Conservation (phyloP, 192 early-diverging fungal genomes). For the Phycomyces blakesleeanus region DNA sequence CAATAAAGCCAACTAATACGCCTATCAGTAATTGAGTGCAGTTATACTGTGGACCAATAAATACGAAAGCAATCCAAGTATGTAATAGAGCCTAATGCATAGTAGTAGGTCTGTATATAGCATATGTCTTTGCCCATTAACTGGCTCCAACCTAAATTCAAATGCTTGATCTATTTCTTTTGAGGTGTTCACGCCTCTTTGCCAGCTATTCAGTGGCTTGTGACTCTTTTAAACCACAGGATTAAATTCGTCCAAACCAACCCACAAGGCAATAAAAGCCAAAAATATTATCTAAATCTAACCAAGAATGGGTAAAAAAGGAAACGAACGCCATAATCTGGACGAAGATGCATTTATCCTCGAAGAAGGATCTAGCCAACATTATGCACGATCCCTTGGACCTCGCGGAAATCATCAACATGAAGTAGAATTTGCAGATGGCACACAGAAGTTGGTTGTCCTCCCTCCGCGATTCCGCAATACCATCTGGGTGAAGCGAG, state of each 20-base stretch:
- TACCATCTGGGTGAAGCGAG: constrained; percentile 80
- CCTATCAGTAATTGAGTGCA: too few relatives aligned
- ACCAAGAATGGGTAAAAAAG: constrained; percentile 26
- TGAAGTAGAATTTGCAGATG: constrained; percentile 57
- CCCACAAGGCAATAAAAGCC: not conserved
- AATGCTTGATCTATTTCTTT: too few relatives aligned
- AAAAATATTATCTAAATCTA: not conserved
- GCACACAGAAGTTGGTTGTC: constrained; percentile 55
- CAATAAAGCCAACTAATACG: too few relatives aligned
- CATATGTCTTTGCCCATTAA: too few relatives aligned
- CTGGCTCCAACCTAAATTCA: too few relatives aligned
- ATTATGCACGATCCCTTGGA: constrained; percentile 60
- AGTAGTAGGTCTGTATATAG: too few relatives aligned
- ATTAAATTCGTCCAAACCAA: not conserved
- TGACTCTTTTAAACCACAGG: too few relatives aligned
- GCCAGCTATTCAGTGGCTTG: too few relatives aligned
- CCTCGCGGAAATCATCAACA: constrained; percentile 71
- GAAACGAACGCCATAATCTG: not conserved
- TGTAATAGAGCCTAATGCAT: too few relatives aligned
- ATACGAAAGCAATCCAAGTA: too few relatives aligned
- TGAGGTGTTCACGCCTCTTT: too few relatives aligned
- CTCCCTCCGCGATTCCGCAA: constrained; percentile 77
- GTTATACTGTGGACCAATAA: too few relatives aligned
- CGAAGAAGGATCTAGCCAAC: constrained; percentile 28
- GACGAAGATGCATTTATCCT: constrained; percentile 17